A percentile compares a stretch with the other conserved stretches of the same genome.
These are phyloP conservation scores for Zygotorulaspora mrakii DNA, from an alignment of 1,139 yeast genomes.

Conservation along the genomic window DNA sequence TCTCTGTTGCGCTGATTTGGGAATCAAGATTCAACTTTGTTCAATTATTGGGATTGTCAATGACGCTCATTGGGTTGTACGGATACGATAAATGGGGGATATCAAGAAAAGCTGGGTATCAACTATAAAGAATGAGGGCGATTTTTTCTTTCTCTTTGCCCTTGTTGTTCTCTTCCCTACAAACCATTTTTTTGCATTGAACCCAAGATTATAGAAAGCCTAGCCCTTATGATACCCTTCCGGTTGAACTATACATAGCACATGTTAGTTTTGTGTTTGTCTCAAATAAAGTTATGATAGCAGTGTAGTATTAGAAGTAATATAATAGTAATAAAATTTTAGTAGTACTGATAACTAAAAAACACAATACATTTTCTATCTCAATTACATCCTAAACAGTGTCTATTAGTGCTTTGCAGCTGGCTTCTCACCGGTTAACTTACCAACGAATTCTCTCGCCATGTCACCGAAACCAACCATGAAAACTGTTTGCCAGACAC, in stretches of 20 bases:
- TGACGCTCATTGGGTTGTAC: constrained; percentile 64
- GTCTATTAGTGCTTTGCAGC: constrained; percentile 42
- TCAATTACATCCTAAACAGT: too few relatives aligned
- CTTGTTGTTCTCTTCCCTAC: neutral
- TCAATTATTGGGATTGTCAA: constrained; percentile 66
- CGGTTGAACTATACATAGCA: neutral
- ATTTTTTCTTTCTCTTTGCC: neutral
- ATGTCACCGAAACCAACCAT: constrained; percentile 99
- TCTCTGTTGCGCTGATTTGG: constrained; percentile 73
- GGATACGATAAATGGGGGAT: constrained; percentile 50
- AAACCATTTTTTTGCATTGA: too few relatives aligned
- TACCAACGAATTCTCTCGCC: constrained; percentile 62
- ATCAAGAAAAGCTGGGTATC: constrained; percentile 10
- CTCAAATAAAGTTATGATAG: neutral
- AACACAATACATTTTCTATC: neutral
- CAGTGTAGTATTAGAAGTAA: neutral
- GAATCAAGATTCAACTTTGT: constrained; percentile 56
- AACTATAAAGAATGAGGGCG: neutral
- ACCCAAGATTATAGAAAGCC: too few relatives aligned
- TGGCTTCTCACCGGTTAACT: constrained; percentile 53
- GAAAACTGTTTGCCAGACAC: constrained; percentile 97
- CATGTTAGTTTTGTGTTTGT: neutral
- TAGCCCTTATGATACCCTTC: too few relatives aligned
- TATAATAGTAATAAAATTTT: constrained; percentile 1
- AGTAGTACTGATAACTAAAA: constrained; percentile 1